Base-by-base conservation (phyloP, 495 filamentous ascomycete species). In the Echria macrotheca region DNA sequence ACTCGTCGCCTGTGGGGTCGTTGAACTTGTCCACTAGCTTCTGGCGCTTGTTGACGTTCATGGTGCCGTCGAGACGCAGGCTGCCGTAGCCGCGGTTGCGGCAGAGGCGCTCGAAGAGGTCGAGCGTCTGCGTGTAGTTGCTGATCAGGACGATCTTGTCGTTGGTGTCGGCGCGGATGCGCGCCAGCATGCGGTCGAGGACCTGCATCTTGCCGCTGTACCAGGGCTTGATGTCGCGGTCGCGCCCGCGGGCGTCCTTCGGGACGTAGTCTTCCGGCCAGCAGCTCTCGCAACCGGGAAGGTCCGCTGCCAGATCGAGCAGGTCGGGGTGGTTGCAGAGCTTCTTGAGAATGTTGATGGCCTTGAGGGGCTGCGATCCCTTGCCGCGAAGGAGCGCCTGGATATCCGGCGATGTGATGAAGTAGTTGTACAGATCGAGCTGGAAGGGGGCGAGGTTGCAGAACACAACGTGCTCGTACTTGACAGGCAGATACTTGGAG, bases 401-500 rank as follows among this genome's bases (percentile, higher is more conserved):
- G 66, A 99, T 96, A 45, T 95, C 89, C 0, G 94, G 93, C 43
- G 90, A 95, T 39, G 87, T 83, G 66, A 99, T 88, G 69, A 99
- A 99, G 65, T 96, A 84, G 56, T 93, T 95, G 69, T 99, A 99
- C 5, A 99, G 74, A 51, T 84, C 87, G 36, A 90, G 72, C 63
- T 99, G 93, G 69, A 99, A 97, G 0, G 86, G 83, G 18, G 91
- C 84, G 25, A 96, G 77, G 58, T 94, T 95, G 75, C 93, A 99
- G 72, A 99, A 99, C n/a, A 99, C 94, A 23, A 99, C 93, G 67
- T 99, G 93, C 60, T 99, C 93, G 69, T 99, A 99, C 69, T 99
- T 99, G 69, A 97, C 81, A 2, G 93, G 94, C 39, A 99, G 77
- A 67, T 99, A 99, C 63, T 99, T 97, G 31, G 91, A 95, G 15